Evolutionary conservation across 495 filamentous ascomycete genomes (phyloP), one percentile per base, ranked within the genome.

Genomic region (Neurospora sp.): DNA sequence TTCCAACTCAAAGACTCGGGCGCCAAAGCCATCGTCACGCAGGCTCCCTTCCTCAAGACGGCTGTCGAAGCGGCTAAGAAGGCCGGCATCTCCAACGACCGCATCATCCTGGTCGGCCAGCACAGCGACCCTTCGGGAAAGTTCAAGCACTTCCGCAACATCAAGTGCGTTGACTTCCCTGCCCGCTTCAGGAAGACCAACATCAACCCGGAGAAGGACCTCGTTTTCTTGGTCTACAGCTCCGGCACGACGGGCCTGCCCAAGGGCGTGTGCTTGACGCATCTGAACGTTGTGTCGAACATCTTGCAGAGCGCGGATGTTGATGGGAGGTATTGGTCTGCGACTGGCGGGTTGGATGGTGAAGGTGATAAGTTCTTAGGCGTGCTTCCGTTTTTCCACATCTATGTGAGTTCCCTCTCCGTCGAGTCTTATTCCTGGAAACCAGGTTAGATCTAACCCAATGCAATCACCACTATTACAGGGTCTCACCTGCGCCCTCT

Each of bases 351-450:
- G 4, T 73, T 79, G 19, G 88, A 90, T 79, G 89, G 88, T 0
- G 82, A 88, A 54, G 90, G 91, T 2, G 93, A 96, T 77, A 88
- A 85, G 24, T 79, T 96, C 24, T 77, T 98, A 48, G 93, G 91
- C 2, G 91, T 98, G 73, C 78, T 98, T n/a, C 87, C 96, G 0
- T 97, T 99, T 79, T 98, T 94, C 83, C 95, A 98, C 81, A 96
- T 91, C 73, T 98, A 97, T 77, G 93, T 92, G 80, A 77, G 75
- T 73, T 54, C n/a, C 7, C 31, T 38, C 8, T 9, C 34, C 13
- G 24, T 28, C 45, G 5, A 54, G 10, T 8, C 69, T 15, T 19
- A 17, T 48, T n/a, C 8, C 5, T 4, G 24, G 7, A 28, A 43
- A 73, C 19, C 38, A 39, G 9, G 1, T 70, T 69, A 2, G 71